Conservation (phyloP, 768 basidiomycete species). For the Cystofilobasidium macerans region DNA sequence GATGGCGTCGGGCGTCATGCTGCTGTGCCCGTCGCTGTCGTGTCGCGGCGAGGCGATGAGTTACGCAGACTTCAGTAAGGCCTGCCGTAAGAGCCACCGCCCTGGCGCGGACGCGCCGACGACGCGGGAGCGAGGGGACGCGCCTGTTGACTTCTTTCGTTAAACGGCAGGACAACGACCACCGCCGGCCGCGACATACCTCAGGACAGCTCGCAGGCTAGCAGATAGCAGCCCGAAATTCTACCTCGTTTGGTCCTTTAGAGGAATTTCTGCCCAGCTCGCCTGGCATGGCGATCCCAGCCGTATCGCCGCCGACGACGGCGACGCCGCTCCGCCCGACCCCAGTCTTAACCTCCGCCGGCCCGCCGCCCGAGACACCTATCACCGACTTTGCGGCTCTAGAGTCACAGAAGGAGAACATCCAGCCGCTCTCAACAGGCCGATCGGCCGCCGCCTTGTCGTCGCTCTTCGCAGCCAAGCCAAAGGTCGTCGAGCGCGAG, state of each 20-base stretch:
- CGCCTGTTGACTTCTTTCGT: no score
- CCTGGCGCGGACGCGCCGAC: no score
- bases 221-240: no score
- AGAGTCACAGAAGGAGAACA: conserved; percentile 46
- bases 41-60: background rate
- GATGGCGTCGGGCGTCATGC: background rate
- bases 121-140: no score
- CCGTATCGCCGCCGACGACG: background rate
- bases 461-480: conserved; percentile 40
- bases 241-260: no score
- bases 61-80: no score
- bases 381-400: conserved; percentile 42
- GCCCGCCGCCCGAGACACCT: conserved; percentile 28
- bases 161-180: no score
- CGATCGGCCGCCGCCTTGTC: conserved; percentile 43
- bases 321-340: background rate
- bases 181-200: no score
- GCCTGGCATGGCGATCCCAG: background rate
- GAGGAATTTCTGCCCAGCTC: background rate
- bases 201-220: no score
- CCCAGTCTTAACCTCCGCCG: background rate
- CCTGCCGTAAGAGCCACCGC: no score
- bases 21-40: no score
- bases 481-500: conserved; percentile 55
- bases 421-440: conserved; percentile 41